Evolutionary conservation across 805 yeast genomes (phyloP).

Genomic region (Sugiyamaella marilandica): DNA sequence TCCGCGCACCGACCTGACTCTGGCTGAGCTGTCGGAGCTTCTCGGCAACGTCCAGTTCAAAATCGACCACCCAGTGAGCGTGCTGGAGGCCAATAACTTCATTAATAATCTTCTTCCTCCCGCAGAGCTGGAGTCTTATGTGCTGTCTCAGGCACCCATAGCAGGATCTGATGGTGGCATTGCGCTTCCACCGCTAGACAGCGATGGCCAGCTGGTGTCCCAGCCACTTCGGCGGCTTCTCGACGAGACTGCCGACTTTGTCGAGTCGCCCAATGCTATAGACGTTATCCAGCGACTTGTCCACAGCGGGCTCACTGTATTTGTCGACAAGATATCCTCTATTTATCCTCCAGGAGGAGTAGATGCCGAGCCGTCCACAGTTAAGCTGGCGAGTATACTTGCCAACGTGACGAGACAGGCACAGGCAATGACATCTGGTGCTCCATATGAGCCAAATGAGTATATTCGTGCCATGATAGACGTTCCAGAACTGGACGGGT

Average conservation of each 20-base stretch:
- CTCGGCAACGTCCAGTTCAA: constrained; percentile 33
- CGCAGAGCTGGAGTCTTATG: constrained; percentile 45
- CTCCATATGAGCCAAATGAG: constrained; percentile 37
- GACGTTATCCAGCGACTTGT: constrained; percentile 38
- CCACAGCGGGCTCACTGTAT: constrained; percentile 41
- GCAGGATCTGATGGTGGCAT: constrained; percentile 14
- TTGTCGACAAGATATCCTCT: constrained; percentile 38
- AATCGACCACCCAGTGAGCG: constrained; percentile 30
- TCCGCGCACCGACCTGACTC: constrained; percentile 66
- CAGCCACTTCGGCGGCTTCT: constrained; percentile 32
- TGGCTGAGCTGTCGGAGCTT: constrained; percentile 50
- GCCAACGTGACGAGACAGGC: constrained; percentile 68
- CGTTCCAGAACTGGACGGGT: constrained; percentile 67
- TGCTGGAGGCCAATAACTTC: constrained; percentile 22
- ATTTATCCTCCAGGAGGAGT: constrained; percentile 20
- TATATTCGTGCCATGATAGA: constrained; percentile 45
- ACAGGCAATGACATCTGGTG: constrained; percentile 46
- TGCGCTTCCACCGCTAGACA: constrained; percentile 14
- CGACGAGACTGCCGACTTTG: constrained; percentile 42
- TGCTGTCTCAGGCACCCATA: constrained; percentile 47
- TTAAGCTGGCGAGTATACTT: constrained; percentile 63
- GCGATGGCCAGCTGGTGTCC: constrained; percentile 21
- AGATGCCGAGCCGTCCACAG: constrained; percentile 27
- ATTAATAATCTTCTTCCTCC: constrained; percentile 46
- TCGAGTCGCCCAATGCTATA: constrained; percentile 38